Evolutionary conservation across 176 grass and related monocot species (phyloP).

Genomic region (Pontederia crassipes): DNA sequence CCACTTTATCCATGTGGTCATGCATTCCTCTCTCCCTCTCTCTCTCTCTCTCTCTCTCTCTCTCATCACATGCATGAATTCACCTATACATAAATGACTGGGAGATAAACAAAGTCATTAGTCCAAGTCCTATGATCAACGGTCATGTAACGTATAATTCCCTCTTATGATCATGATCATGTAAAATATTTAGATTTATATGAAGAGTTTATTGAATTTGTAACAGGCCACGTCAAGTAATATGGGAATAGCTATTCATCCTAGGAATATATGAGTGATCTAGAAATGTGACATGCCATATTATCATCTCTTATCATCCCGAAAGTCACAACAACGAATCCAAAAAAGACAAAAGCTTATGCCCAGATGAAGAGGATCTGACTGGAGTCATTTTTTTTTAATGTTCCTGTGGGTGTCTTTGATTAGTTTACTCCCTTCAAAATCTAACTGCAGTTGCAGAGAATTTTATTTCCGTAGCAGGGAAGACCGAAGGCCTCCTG

Average conservation of each 20-base stretch:
- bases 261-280: neutral
- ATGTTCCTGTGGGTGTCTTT: too few relatives aligned
- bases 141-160: too few relatives aligned
- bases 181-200: too few relatives aligned
- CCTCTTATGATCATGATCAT: too few relatives aligned
- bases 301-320: neutral
- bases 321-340: neutral
- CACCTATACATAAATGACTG: neutral
- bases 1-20: slow-evolving; percentile 7
- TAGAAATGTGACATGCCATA: neutral
- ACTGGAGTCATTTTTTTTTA: neutral
- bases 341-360: neutral
- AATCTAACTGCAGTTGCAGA: too few relatives aligned
- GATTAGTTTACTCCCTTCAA: neutral
- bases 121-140: neutral
- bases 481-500: too few relatives aligned
- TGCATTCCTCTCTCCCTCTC: neutral
- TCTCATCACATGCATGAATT: neutral
- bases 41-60: neutral
- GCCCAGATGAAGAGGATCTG: neutral
- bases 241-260: neutral
- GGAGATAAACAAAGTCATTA: neutral
- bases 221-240: neutral
- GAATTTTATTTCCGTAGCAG: too few relatives aligned
- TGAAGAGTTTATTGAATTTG: too few relatives aligned